Evolutionary conservation across 768 basidiomycete species (phyloP).

Genomic region (Suillus subaureus): DNA sequence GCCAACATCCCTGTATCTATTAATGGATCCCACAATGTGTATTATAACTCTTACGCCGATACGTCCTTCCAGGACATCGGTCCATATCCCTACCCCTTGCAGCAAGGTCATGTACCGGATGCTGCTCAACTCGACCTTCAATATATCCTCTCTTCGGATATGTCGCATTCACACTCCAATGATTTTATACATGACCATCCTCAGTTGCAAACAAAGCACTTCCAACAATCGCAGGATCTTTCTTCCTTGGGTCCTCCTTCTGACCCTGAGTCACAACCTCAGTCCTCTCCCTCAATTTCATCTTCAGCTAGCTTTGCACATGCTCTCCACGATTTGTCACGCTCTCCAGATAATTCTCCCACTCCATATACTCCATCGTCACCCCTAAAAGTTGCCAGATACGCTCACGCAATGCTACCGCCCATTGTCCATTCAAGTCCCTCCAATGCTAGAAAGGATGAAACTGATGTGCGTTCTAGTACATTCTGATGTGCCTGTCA

Average conservation of each 20-base stretch:
- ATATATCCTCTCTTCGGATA: slow-evolving; percentile 22
- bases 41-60: slow-evolving; percentile 34
- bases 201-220: slow-evolving; percentile 32
- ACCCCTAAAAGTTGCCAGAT: slow-evolving; percentile 24
- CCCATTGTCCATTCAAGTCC: slow-evolving; percentile 38
- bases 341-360: slow-evolving; percentile 19
- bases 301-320: slow-evolving; percentile 27
- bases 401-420: slow-evolving; percentile 34
- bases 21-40: slow-evolving; percentile 29
- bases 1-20: slow-evolving; percentile 33
- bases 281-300: slow-evolving; percentile 25
- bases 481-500: neutral
- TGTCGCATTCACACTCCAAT: slow-evolving; percentile 19
- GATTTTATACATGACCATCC: slow-evolving; percentile 24
- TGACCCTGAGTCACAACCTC: slow-evolving; percentile 31
- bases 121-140: slow-evolving; percentile 27
- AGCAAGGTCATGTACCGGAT: slow-evolving; percentile 26
- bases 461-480: slow-evolving; percentile 24
- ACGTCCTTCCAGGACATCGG: slow-evolving; percentile 20
- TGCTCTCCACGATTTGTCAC: slow-evolving; percentile 27
- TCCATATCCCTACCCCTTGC: slow-evolving; percentile 28
- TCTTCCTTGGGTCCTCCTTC: slow-evolving; percentile 19
- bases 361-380: slow-evolving; percentile 22
- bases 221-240: slow-evolving; percentile 28
- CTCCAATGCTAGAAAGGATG: slow-evolving; percentile 26